Base-by-base conservation (phyloP, 306 rosid genomes). In the Calophaca sinica region DNA sequence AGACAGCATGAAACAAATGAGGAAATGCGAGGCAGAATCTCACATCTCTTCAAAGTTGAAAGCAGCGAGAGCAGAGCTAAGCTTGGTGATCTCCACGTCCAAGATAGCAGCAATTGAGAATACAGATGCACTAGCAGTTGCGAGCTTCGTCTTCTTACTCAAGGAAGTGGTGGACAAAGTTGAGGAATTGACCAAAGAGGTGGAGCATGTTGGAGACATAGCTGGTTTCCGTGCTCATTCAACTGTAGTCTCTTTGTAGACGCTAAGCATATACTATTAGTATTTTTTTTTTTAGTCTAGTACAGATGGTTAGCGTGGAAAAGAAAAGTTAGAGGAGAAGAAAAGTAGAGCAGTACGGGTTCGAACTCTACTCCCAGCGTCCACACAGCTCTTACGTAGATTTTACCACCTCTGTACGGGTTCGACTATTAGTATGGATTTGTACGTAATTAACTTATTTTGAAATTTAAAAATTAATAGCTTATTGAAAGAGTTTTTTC, bases 131-230 rank as follows among this genome's bases (percentile, higher is more conserved):
- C 69, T 89, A 5, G 87, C 87, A 9, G 32, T 75, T 7, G 85
- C 86, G 0, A 84, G 79, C 84, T 78, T 81, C 31, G 73, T 86
- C 39, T 86, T 92, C 83, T 64, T 84, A 20, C 44, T 90, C 4
- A 88, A 59, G 64, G 83, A 88, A 63, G 84, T 84, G 55, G 79
- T 87, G 70, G 90, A 90, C 4, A 90, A 87, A 68, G 88, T 86
- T 7, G 91, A 88, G 55, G 85, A 82, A 50, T n/a, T 90, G 81
- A 75, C 86, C 35, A 90, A 86, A 81, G 82, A 82, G 75, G 84
- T 88, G 46, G 91, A 90, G 55, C 81, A 90, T 64, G 81, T 92
- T 63, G 91, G 85, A 67, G 70, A 85, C 10, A 38, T 82, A 9
- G 96, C 91, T 73, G 67, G 68, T 15, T 92, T 92, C 72, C 69